Percentiles rank a stretch among this genome's conserved stretches.
Conservation (phyloP, 2,329 filamentous ascomycete genomes). For the Nothomitra cinnamomea region DNA sequence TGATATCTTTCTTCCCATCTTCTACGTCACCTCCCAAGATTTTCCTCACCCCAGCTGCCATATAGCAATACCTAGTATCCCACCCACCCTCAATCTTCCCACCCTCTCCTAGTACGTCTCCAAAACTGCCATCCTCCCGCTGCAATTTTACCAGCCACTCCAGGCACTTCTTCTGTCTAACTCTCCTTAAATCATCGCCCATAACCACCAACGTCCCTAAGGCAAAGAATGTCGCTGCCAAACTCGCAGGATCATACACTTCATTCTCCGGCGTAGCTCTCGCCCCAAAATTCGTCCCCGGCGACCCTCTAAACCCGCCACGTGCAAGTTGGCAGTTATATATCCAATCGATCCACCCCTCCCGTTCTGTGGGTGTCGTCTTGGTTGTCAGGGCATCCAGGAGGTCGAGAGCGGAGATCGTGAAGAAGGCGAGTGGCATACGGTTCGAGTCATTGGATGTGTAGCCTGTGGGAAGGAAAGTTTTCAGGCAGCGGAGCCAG, state of each 20-base stretch:
- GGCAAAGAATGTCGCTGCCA: slow-evolving; percentile 82
- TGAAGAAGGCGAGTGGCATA: slow-evolving; percentile 80
- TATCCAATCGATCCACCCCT: slow-evolving; percentile 54
- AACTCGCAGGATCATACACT: slow-evolving; percentile 57
- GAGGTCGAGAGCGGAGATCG: slow-evolving; percentile 67
- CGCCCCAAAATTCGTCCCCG: slow-evolving; percentile 42
- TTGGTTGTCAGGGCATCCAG: slow-evolving; percentile 45
- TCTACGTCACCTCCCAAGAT: slow-evolving; percentile 45
- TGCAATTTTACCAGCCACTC: slow-evolving; percentile 63
- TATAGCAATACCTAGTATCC: slow-evolving; percentile 79
- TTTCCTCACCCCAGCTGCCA: slow-evolving; percentile 67
- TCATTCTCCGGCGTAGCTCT: slow-evolving; percentile 33
- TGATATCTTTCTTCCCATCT: slow-evolving; percentile 50
- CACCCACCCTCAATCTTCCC: slow-evolving; percentile 54
- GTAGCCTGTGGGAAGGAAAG: slow-evolving; percentile 65
- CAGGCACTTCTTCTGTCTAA: slow-evolving; percentile 51
- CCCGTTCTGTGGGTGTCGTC: slow-evolving; percentile 34
- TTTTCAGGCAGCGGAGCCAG: slow-evolving; percentile 77
- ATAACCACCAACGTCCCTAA: slow-evolving; percentile 53
- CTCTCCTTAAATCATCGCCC: slow-evolving; percentile 40
- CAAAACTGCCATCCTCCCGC: slow-evolving; percentile 75
- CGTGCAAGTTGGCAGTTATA: slow-evolving; percentile 69
- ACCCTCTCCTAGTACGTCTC: slow-evolving; percentile 52
- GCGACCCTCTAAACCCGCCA: slow-evolving; percentile 80
- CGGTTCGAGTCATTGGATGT: slow-evolving; percentile 81